Evolutionary conservation across 2,329 filamentous ascomycete genomes (phyloP).

Genomic region (Rhinocladiella mackenziei): DNA sequence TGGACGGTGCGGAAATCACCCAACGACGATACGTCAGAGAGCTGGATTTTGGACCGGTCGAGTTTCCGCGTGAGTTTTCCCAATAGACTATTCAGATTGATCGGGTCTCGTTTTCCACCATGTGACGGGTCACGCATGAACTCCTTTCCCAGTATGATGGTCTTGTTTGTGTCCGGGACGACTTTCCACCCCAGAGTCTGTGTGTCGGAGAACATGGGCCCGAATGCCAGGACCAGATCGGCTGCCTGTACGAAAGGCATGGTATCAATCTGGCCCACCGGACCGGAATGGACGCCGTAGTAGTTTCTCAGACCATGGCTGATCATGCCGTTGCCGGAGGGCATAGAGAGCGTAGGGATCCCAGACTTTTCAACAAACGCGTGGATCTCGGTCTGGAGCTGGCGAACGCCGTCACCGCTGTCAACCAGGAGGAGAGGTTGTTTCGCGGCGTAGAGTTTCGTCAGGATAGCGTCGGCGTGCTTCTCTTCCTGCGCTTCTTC

Average conservation of each 20-base stretch:
- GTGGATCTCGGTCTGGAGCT: conserved; percentile 68
- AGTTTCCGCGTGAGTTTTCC: conserved; percentile 1
- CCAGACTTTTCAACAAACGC: conserved; percentile 67
- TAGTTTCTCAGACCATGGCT: conserved; percentile 67
- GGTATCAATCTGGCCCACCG: conserved; percentile 59
- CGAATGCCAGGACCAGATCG: conserved; percentile 42
- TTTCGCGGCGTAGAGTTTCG: conserved; percentile 67
- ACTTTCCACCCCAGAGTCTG: conserved; percentile 71
- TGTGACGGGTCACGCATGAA: conserved; percentile 66
- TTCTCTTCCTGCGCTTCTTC: conserved; percentile 66
- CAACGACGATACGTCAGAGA: conserved; percentile 11
- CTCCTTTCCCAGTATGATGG: conserved; percentile 75
- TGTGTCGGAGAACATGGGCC: conserved; percentile 46
- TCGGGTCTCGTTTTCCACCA: too few relatives aligned
- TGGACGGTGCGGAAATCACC: conserved; percentile 17
- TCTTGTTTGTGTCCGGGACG: conserved; percentile 67
- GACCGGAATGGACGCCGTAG: conserved; percentile 81
- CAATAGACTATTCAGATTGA: conserved; percentile 7
- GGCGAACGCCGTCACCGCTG: conserved; percentile 74
- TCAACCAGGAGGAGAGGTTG: conserved; percentile 77
- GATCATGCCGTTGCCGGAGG: conserved; percentile 86
- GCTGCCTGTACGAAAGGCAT: conserved; percentile 39
- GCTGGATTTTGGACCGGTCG: background rate
- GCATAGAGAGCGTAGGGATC: conserved; percentile 79
- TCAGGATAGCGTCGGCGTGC: conserved; percentile 70